Conservation (phyloP, 208 protist genomes). For the Angomonas desouzai region DNA sequence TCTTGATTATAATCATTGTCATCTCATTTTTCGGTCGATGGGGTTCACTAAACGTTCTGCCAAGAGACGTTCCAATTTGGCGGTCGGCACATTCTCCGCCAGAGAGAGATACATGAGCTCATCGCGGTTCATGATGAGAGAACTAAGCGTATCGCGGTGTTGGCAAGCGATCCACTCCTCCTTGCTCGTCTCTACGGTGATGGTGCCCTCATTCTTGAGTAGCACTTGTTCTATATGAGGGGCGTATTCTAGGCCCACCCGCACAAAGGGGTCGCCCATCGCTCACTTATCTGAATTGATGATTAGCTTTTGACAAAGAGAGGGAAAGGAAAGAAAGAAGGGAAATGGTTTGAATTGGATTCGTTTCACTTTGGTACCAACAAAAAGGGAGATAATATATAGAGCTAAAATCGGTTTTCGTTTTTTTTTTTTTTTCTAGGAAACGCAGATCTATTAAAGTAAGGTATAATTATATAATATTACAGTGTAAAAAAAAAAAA, state of each 20-base stretch:
- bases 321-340: no score
- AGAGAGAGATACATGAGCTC: conserved; percentile 71
- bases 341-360: background rate
- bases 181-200: conserved; percentile 75
- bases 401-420: no score
- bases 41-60: conserved; percentile 76
- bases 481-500: conserved; percentile 17
- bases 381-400: no score
- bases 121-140: conserved; percentile 61
- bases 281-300: conserved; percentile 9
- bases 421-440: background rate
- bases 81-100: conserved; percentile 69
- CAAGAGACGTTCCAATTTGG: conserved; percentile 74
- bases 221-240: conserved; percentile 81
- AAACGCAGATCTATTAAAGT: background rate
- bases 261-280: conserved; percentile 89
- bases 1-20: background rate
- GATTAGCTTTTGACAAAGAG: no score
- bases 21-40: conserved; percentile 25
- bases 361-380: no score
- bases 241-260: conserved; percentile 76
- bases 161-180: conserved; percentile 85
- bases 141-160: conserved; percentile 86
- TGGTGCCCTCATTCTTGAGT: conserved; percentile 78
- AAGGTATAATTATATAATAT: no score